Conservation (phyloP, 73 alveolate species). For the Paramecium tetraurelia region DNA sequence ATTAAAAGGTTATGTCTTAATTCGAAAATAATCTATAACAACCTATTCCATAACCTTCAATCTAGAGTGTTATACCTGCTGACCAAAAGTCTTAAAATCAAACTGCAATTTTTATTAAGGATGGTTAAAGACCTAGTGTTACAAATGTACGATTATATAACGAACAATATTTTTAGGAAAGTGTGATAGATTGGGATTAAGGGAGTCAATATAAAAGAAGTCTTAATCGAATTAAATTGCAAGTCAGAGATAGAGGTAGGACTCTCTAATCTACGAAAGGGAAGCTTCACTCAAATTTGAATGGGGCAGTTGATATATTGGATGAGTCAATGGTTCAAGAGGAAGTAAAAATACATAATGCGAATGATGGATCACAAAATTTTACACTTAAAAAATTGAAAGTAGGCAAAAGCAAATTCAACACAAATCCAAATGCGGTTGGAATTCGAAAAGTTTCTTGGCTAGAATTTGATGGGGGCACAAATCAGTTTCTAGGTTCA, state of each 20-base stretch:
- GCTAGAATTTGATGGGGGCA: not conserved
- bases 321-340: slow-evolving; percentile 2
- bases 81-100: not conserved
- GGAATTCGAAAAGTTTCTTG: not conserved
- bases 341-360: not conserved
- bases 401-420: not conserved
- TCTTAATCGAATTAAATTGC: not conserved
- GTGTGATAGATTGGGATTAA: slow-evolving; percentile 5
- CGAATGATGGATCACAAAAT: not conserved
- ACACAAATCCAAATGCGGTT: not conserved
- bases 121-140: not conserved
- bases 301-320: not conserved
- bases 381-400: not conserved
- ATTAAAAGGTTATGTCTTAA: not conserved
- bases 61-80: not conserved
- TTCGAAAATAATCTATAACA: not conserved
- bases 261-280: not conserved
- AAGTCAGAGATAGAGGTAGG: not conserved
- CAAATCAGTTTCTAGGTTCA: not conserved
- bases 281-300: not conserved
- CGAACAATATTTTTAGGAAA: not conserved
- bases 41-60: slow-evolving; percentile 13
- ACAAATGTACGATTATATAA: not conserved
- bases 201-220: not conserved
- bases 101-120: not conserved